phyloP scores from a whole-genome alignment of 768 basidiomycete species.

The Phanerodontia chrysosporium region DNA sequence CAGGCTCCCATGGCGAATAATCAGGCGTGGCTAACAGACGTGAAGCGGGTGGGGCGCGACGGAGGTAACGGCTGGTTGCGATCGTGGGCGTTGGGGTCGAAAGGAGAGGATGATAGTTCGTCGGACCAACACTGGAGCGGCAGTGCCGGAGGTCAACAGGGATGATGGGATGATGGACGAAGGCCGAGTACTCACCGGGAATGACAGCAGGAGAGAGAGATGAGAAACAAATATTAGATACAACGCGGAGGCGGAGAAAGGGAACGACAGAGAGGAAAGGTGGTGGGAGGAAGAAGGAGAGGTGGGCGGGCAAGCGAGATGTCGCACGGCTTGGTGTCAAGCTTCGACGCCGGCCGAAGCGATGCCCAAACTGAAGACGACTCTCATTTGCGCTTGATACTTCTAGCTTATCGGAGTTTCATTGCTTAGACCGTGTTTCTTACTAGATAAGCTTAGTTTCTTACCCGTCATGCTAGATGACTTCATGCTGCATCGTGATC shows the following conservation, averaged over 20 bases:
- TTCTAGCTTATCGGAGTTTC: constrained; percentile 1
- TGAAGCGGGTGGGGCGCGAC: not conserved
- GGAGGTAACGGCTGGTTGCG: not conserved
- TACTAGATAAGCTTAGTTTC: not conserved
- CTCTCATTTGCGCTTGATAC: not conserved
- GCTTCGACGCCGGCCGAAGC: constrained; percentile 1
- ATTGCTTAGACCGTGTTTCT: not conserved
- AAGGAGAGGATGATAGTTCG: not conserved
- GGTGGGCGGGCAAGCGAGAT: not conserved
- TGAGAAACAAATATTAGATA: not conserved
- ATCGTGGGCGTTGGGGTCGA: constrained; percentile 5
- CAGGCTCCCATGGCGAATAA: constrained; percentile 61
- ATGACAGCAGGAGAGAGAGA: not conserved
- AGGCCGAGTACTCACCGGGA: constrained; percentile 1
- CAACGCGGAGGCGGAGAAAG: constrained; percentile 1
- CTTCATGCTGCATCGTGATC: not conserved
- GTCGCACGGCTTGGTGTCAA: not conserved
- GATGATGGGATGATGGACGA: not conserved
- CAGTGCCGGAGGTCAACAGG: not conserved
- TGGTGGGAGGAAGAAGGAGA: constrained; percentile 1
- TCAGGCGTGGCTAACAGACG: not conserved
- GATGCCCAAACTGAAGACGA: not conserved
- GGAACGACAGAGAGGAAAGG: not conserved
- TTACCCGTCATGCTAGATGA: not conserved
- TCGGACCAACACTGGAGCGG: not conserved